Evolutionary conservation across 306 rosid species (phyloP), one percentile per base, ranked within the genome.

Genomic region (Vigna radiata): DNA sequence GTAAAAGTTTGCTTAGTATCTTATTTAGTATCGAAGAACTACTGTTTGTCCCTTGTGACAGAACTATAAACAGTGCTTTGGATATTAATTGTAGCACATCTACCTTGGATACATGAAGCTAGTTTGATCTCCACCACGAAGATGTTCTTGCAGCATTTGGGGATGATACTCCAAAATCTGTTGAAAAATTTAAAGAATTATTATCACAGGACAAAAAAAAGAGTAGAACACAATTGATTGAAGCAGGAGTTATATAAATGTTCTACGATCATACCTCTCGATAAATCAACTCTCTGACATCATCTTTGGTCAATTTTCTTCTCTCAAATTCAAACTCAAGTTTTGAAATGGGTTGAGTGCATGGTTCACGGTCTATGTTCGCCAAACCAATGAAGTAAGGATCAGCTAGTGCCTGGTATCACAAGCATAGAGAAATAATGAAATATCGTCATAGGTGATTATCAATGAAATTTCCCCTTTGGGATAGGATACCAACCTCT

Each of bases 91-190:
- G 44, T 13, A 49, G 83, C 64, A 44, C 49, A 43, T 62, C 81
- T 77, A 96, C 99, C 98, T 96, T 46, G 99, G 99, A 84, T 96
- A 96, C 98, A 96, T 92, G 85, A 96, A 96, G 74, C 98, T 92
- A 68, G 97, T 92, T 82, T 92, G 94, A 17, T 92, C 98, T 86
- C 99, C 98, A 63, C 97, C 96, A 47, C 87, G 86, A 65, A 96
- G 93, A 88, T 92, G 88, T 78, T 96, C 99, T 75, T 92, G 90
- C 62, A 92, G 91, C 99, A 96, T 92, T 79, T 96, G 98, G 7
- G 98, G 98, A 83, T 96, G 98, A 86, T 96, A 96, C 94, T 96
- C 99, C 85, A 96, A 83, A 84, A 96, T 96, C 98, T 96, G 94
- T 84, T 63, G 73, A 80, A 79, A 78, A 31, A 70, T 37, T 62